These are phyloP conservation scores for Sporothrix brasiliensis DNA, from an alignment of 2,329 filamentous ascomycete species.

Conservation along the genomic window DNA sequence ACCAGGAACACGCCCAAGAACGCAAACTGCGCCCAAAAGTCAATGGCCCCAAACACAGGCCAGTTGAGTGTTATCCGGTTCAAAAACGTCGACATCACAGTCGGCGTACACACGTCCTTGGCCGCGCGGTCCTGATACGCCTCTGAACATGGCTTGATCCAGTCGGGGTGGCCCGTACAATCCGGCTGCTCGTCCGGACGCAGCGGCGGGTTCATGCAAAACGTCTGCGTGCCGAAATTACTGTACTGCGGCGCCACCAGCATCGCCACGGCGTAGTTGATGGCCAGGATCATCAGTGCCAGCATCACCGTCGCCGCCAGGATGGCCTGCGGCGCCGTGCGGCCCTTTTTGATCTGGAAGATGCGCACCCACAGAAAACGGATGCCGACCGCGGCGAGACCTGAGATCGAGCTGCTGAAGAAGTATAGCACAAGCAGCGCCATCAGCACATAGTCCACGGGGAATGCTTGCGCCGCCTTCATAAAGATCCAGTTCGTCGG, in stretches of 20 bases:
- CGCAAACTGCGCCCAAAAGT: constrained; percentile 94
- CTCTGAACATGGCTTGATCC: constrained; percentile 83
- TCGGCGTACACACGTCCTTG: constrained; percentile 83
- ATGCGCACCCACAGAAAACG: constrained; percentile 94
- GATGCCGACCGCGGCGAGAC: constrained; percentile 84
- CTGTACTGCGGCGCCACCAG: constrained; percentile 95
- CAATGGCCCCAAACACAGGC: constrained; percentile 88
- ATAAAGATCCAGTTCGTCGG: constrained; percentile 90
- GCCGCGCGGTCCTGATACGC: constrained; percentile 70
- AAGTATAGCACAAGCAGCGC: constrained; percentile 81
- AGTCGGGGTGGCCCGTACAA: constrained; percentile 69
- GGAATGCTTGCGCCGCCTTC: constrained; percentile 79
- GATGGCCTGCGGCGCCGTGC: constrained; percentile 88
- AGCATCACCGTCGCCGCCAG: constrained; percentile 89
- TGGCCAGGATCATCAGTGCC: constrained; percentile 82
- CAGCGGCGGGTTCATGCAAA: constrained; percentile 73
- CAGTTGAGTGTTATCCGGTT: constrained; percentile 93
- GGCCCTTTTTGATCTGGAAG: constrained; percentile 86
- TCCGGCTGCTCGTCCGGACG: constrained; percentile 69
- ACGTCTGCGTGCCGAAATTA: constrained; percentile 91
- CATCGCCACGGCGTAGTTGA: constrained; percentile 92
- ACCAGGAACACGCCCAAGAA: constrained; percentile 84
- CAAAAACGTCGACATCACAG: constrained; percentile 86
- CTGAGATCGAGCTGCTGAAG: constrained; percentile 84
- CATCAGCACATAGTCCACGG: constrained; percentile 90